Percentiles rank a stretch among this genome's conserved stretches.
Evolutionary conservation across 345 rosid genomes (phyloP).

Genomic region (Passiflora organensis): DNA sequence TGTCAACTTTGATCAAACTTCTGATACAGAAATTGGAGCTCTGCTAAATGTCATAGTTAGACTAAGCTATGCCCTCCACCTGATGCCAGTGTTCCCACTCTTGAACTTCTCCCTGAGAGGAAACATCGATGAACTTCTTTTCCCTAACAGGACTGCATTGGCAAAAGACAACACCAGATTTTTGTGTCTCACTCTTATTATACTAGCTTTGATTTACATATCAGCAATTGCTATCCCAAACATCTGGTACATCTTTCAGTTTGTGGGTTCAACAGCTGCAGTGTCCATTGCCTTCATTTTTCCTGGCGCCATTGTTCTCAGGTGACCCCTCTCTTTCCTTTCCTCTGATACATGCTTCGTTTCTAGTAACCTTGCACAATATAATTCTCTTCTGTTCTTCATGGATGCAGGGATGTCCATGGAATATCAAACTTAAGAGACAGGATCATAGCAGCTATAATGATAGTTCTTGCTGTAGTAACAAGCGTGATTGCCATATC

Average conservation of each 20-base stretch:
- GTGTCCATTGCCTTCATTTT: conserved; percentile 82
- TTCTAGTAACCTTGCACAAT: neutral
- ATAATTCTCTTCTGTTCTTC: neutral
- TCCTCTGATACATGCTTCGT: neutral
- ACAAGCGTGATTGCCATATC: conserved; percentile 49
- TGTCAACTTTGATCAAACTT: conserved; percentile 60
- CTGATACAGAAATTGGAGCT: conserved; percentile 42
- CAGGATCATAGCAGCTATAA: conserved; percentile 28
- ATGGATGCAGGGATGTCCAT: conserved; percentile 41
- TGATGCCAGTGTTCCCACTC: conserved; percentile 78
- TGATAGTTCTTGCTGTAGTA: conserved; percentile 40
- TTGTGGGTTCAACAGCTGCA: conserved; percentile 78
- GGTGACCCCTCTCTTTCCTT: conserved; percentile 31
- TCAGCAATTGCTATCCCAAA: conserved; percentile 65
- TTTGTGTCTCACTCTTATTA: conserved; percentile 34
- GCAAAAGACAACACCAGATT: conserved; percentile 54
- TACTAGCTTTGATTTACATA: conserved; percentile 44
- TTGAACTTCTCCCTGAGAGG: conserved; percentile 71
- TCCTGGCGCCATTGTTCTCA: conserved; percentile 67
- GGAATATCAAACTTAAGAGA: conserved; percentile 36
- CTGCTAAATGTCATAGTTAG: conserved; percentile 55
- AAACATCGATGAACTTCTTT: conserved; percentile 63
- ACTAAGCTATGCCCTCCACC: conserved; percentile 73
- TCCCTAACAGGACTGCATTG: conserved; percentile 37
- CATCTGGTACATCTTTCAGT: conserved; percentile 81